A percentile compares a stretch with the other conserved stretches of the same genome.
Evolutionary conservation across 148 eudicot species (phyloP).

Genomic region (Chenopodium formosanum): DNA sequence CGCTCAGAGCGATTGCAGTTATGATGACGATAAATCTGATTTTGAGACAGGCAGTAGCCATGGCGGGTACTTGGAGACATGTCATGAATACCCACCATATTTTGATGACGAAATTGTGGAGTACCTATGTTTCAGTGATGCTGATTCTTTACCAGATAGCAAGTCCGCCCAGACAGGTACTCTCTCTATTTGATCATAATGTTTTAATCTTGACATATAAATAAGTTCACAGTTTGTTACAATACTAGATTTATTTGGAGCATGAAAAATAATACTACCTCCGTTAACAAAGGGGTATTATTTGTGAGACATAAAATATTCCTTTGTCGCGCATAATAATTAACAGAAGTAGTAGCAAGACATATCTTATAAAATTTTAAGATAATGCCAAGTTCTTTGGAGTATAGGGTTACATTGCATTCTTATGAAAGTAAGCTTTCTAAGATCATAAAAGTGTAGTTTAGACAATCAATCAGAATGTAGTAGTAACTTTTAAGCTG

Average conservation of each 20-base stretch:
- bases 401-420: neutral
- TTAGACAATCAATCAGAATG: neutral
- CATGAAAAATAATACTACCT: neutral
- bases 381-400: too few relatives aligned
- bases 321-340: too few relatives aligned
- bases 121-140: constrained; percentile 32
- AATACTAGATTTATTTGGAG: neutral
- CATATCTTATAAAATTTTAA: neutral
- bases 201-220: neutral
- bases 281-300: too few relatives aligned
- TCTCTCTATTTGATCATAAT: neutral
- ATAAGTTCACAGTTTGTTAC: neutral
- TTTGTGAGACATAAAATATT: too few relatives aligned
- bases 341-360: neutral
- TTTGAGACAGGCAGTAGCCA: constrained; percentile 23
- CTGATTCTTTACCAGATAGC: constrained; percentile 31
- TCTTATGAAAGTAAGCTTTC: neutral
- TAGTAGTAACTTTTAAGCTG: neutral
- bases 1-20: constrained; percentile 17
- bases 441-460: neutral
- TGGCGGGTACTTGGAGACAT: constrained; percentile 30
- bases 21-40: constrained; percentile 25
- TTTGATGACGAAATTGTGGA: constrained; percentile 44
- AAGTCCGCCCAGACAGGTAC: constrained; percentile 30
- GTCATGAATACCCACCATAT: constrained; percentile 34